Evolutionary conservation across 805 yeast species (phyloP), one percentile per base, ranked within the genome.

Genomic region (Metschnikowia lochheadii): DNA sequence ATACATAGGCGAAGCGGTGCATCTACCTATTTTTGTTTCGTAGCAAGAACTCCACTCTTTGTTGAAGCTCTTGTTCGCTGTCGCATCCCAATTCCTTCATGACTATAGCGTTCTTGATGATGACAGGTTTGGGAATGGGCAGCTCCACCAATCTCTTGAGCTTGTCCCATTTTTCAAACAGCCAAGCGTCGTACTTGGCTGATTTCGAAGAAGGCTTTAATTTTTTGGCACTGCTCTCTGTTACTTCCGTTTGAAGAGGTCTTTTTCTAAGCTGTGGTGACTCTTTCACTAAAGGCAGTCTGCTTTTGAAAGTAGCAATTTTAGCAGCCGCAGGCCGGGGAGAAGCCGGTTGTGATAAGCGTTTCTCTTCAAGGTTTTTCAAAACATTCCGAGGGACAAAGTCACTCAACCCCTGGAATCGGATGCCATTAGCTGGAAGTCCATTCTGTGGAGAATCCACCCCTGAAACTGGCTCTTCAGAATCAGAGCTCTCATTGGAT

Each of bases 91-190:
- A 57, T 39, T 56, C 61, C 1, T 60, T 46, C 49, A 60, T 49
- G 23, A 73, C 62, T 3, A 64, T 45, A 1, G 53, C 48, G 47
- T 72, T 73, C 44, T 63, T 59, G 20, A 65, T 51, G 7, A 72
- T 65, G 34, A 65, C 72, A 5, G 51, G 49, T 20, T 63, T 51
- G 1, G 63, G 62, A 15, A 73, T 55, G 15, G 49, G 59, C 68
- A 60, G 71, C 32, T 53, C 50, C 11, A 72, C 59, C 5, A 73
- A 57, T 31, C 59, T 58, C 43, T 56, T 55, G 23, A 73, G 57
- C 50, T 65, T 69, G 11, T 45, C 51, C 78, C 77, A 73, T 38
- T 64, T 65, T 3, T 54, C 59, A 10, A 49, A 48, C 33, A 65
- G 60, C 76, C 76, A 71, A 36, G 48, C 48, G 2, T 29, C 40